Percentiles rank a stretch among this genome's conserved stretches.
phyloP scores from a whole-genome alignment of 352 stramenopile species.

The Globisporangium cylindrosporum region DNA sequence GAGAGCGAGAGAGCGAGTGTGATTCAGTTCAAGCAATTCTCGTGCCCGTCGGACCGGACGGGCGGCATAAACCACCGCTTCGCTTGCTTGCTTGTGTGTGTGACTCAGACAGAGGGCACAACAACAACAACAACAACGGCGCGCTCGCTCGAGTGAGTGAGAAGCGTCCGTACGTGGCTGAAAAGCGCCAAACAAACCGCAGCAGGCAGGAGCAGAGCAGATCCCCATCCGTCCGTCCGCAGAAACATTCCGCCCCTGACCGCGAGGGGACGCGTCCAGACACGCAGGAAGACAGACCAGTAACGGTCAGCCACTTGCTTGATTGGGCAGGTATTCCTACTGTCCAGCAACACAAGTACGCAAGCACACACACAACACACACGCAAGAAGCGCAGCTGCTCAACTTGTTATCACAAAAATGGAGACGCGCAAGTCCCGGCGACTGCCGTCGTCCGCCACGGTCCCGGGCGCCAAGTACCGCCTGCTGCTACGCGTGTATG shows the following conservation, averaged over 20 bases:
- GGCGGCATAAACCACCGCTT: not conserved
- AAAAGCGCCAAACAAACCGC: not conserved
- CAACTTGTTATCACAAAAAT: conserved; percentile 4
- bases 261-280: conserved; percentile 1
- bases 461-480: conserved; percentile 19
- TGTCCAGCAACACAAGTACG: not conserved
- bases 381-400: not conserved
- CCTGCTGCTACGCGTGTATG: conserved; percentile 64
- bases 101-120: conserved; percentile 3
- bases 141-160: not conserved
- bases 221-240: conserved; percentile 5
- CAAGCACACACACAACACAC: not conserved
- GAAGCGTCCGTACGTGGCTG: conserved; percentile 4
- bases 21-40: not conserved
- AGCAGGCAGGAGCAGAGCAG: not conserved
- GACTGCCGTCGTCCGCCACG: not conserved
- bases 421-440: conserved; percentile 18
- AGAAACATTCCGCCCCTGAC: conserved; percentile 2
- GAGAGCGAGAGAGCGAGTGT: not conserved
- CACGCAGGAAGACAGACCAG: not conserved
- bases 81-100: not conserved
- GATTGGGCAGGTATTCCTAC: not conserved
- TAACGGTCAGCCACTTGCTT: not conserved
- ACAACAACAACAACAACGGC: conserved; percentile 2
- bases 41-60: not conserved